Conservation (phyloP, 75 land plant species). For the Gnetum montanum region DNA sequence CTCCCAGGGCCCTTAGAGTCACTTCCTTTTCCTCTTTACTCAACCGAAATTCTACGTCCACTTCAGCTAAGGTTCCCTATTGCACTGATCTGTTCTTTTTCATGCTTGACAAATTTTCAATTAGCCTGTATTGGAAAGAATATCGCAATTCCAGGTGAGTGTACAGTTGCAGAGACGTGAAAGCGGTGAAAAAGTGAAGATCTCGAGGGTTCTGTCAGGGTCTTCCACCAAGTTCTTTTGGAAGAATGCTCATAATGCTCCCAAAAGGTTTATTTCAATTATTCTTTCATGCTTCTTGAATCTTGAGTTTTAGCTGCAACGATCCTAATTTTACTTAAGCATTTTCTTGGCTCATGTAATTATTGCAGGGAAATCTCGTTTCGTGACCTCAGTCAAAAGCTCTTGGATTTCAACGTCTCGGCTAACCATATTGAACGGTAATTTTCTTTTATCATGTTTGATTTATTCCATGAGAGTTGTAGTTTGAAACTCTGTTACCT, state of each 20-base stretch:
- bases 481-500: not conserved
- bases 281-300: not conserved
- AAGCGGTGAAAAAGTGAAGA: not conserved
- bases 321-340: not conserved
- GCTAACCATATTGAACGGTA: not conserved
- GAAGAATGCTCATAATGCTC: not conserved
- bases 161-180: not conserved
- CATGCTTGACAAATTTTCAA: too few relatives aligned
- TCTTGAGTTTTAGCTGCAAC: too few relatives aligned
- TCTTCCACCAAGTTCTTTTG: slow-evolving; percentile 1
- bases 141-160: not conserved
- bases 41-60: not conserved
- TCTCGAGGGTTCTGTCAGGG: not conserved
- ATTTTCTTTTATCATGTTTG: not conserved
- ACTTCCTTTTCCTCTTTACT: slow-evolving; percentile 1
- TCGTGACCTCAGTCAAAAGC: not conserved
- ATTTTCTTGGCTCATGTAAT: too few relatives aligned
- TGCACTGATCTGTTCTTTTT: not conserved
- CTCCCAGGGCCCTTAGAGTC: slow-evolving; percentile 1
- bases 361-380: slow-evolving; percentile 4
- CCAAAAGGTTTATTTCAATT: slow-evolving; percentile 1
- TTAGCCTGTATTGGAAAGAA: too few relatives aligned
- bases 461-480: not conserved
- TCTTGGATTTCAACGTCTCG: not conserved
- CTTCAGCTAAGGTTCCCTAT: not conserved